Conservation (phyloP, 768 basidiomycete species). For the Pulveroboletus sp. region DNA sequence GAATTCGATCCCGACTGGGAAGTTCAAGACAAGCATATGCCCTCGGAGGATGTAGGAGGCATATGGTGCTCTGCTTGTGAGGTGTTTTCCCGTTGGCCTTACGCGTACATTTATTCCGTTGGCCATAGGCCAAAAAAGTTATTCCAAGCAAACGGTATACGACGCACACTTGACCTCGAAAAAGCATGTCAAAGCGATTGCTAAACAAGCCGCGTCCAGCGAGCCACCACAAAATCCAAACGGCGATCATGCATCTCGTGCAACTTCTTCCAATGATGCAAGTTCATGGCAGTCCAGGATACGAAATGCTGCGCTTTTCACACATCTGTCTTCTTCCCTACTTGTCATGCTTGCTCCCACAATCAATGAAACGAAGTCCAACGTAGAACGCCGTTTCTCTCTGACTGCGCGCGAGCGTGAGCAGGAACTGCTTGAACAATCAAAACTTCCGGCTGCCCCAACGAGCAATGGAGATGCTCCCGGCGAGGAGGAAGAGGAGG, state of each 20-base stretch:
- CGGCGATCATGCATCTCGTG: conserved; percentile 22
- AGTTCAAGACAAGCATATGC: conserved; percentile 37
- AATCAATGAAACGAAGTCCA: conserved; percentile 87
- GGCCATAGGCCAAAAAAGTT: conserved; percentile 79
- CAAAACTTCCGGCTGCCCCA: conserved; percentile 45
- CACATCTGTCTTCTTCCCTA: conserved; percentile 64
- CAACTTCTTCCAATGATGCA: conserved; percentile 32
- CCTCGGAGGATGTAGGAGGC: conserved; percentile 48
- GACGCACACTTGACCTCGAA: conserved; percentile 94
- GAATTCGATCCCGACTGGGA: conserved; percentile 74
- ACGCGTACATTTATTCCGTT: conserved; percentile 2
- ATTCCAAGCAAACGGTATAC: conserved; percentile 97
- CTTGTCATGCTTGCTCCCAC: conserved; percentile 58
- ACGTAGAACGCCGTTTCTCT: conserved; percentile 94
- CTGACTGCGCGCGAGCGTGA: conserved; percentile 97
- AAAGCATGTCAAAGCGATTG: conserved; percentile 90
- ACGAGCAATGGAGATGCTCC: conserved; percentile 41
- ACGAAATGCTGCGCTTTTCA: conserved; percentile 63
- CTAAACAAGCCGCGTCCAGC: conserved; percentile 55
- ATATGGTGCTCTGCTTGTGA: conserved; percentile 95
- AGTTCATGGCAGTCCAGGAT: conserved; percentile 42
- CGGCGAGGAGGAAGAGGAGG: conserved; percentile 85
- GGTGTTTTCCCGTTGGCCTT: conserved; percentile 28
- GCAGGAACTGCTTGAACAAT: conserved; percentile 79
- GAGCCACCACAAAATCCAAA: conserved; percentile 34